Conservation (phyloP, 148 eudicot species). For the Gaultheria prostrata region DNA sequence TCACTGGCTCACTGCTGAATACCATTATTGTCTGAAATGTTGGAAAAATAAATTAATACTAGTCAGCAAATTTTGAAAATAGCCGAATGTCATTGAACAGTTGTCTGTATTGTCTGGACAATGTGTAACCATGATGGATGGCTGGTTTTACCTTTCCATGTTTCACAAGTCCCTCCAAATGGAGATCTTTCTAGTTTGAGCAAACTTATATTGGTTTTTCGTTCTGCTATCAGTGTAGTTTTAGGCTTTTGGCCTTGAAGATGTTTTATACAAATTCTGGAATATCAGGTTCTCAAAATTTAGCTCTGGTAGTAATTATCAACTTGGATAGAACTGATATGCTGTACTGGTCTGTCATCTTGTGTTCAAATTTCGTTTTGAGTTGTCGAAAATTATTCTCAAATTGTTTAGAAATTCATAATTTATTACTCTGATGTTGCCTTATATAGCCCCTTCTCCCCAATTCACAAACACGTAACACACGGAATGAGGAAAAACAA, state of each 20-base stretch:
- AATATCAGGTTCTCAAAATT: not conserved
- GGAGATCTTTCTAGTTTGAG: not conserved
- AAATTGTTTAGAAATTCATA: not conserved
- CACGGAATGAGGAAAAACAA: not conserved
- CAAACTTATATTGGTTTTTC: not conserved
- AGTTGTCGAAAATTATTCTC: not conserved
- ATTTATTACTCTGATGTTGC: not conserved
- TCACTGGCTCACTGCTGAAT: not conserved
- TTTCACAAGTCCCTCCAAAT: not conserved
- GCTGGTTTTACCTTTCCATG: not conserved
- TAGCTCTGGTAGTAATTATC: not conserved
- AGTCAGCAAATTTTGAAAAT: not conserved
- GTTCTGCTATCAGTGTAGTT: not conserved
- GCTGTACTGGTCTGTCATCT: not conserved
- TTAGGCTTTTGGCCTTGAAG: not conserved
- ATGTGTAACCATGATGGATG: not conserved
- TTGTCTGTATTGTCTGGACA: not conserved
- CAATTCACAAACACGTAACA: not conserved
- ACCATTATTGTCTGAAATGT: not conserved
- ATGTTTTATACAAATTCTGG: not conserved
- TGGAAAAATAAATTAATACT: not conserved
- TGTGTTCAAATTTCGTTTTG: not conserved
- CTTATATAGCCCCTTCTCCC: not conserved
- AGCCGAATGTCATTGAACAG: not conserved
- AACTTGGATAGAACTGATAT: conserved; percentile 2